Base-by-base conservation (phyloP, 495 filamentous ascomycete genomes). In the Aspergillus cristatus region DNA sequence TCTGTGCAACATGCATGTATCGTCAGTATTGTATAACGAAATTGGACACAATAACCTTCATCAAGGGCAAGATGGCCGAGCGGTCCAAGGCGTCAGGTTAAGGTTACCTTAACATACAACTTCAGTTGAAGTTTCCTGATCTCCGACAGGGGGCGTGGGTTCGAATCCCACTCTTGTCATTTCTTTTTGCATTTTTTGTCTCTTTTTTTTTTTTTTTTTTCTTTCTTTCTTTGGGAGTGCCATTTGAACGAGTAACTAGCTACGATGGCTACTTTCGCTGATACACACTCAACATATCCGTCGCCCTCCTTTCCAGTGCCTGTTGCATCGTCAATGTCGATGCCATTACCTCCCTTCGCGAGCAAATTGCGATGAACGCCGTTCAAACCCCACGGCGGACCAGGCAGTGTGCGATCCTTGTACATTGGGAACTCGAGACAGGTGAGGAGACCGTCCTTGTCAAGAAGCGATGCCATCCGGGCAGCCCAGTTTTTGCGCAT, bases 151-250 rank as follows among this genome's bases (percentile, higher is more conserved):
- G 10, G 58, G 58, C 59, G 58, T 61, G 60, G 52, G 60, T 65
- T 65, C 61, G 54, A 65, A 63, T 63, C 61, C 53, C 61, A 62
- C 61, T 62, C 58, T 63, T 62, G 53, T 62, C 61, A 65, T 46
- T 34, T 38, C 46, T 38, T 12, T 48, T 30, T n/a, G n/a, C n/a
- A 6, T 6, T 30, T 30, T 5, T n/a, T 30, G 10, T 11, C n/a
- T 30, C 3, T 30, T 30, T 30, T 14, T 30, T 4, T 8, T 24
- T 24, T 24, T 24, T 24, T 8, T 24, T 24, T 24, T 24, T 24
- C 4, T 24, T 24, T 24, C 8, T 4, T 24, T 24, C 20, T 24
- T 24, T 24, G 20, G 20, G 20, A 24, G 8, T 24, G 20, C 20
- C 20, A 24, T 24, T 24, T n/a, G n/a, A n/a, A n/a, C n/a, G n/a